Conservation (phyloP, 2,329 filamentous ascomycete genomes). For the Torrubiellomyces zombiae region DNA sequence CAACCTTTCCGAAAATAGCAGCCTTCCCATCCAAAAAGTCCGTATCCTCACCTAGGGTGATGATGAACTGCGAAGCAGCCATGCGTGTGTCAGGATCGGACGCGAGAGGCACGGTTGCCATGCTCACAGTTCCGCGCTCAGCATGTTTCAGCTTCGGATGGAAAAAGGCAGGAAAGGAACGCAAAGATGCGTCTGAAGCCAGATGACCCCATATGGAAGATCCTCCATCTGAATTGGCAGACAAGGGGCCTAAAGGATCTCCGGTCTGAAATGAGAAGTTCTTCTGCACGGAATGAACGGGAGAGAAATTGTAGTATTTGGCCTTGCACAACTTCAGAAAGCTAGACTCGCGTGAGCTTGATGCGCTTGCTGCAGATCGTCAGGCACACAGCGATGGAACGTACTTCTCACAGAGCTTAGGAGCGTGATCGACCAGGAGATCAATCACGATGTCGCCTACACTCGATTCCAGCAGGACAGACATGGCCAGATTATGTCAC, state of each 20-base stretch:
- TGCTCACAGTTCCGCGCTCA: slow-evolving; percentile 85
- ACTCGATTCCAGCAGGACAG: slow-evolving; percentile 83
- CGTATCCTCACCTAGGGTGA: slow-evolving; percentile 77
- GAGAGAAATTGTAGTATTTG: slow-evolving; percentile 98
- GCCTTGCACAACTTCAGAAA: slow-evolving; percentile 97
- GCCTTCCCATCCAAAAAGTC: slow-evolving; percentile 86
- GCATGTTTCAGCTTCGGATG: slow-evolving; percentile 76
- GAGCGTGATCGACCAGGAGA: slow-evolving; percentile 73
- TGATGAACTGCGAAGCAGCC: slow-evolving; percentile 82
- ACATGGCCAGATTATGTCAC: no score
- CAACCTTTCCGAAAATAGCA: slow-evolving; percentile 88
- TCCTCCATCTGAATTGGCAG: slow-evolving; percentile 75
- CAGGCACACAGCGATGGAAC: slow-evolving; percentile 21
- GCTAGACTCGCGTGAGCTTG: slow-evolving; percentile 34
- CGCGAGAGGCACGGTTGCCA: slow-evolving; percentile 74
- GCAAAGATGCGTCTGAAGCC: slow-evolving; percentile 47
- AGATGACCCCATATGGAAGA: slow-evolving; percentile 82
- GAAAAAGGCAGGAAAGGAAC: slow-evolving; percentile 71
- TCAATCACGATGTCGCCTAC: slow-evolving; percentile 91
- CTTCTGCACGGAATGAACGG: slow-evolving; percentile 81
- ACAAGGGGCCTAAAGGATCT: slow-evolving; percentile 78
- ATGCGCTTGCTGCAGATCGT: no score
- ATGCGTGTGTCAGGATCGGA: slow-evolving; percentile 66
- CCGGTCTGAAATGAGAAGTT: slow-evolving; percentile 94
- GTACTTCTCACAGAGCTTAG: slow-evolving; percentile 89